phyloP scores from a whole-genome alignment of 1,284 basidiomycete genomes.

The Takashimella tepidaria region DNA sequence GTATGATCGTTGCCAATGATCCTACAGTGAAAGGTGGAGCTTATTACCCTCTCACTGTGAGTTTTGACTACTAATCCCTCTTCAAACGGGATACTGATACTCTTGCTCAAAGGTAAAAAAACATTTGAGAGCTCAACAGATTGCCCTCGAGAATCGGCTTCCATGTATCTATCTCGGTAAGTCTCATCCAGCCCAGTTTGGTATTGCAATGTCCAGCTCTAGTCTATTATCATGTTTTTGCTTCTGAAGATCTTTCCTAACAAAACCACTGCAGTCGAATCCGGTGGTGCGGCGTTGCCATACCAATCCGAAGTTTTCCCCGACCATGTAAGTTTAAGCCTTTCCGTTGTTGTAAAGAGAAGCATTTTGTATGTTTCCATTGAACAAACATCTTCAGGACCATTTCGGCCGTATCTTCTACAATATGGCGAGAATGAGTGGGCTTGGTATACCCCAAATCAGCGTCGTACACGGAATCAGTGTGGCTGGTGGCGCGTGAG shows the following conservation, averaged over 20 bases:
- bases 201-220: too few relatives aligned
- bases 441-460: constrained; percentile 83
- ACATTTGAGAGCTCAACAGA: constrained; percentile 87
- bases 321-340: constrained; percentile 31
- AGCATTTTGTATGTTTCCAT: too few relatives aligned
- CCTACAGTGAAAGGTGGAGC: constrained; percentile 90
- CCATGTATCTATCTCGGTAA: constrained; percentile 88
- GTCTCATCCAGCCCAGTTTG: constrained; percentile 19
- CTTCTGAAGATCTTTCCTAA: constrained; percentile 1
- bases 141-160: constrained; percentile 80
- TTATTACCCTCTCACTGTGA: constrained; percentile 84
- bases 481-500: constrained; percentile 59
- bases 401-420: constrained; percentile 97
- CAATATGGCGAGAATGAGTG: constrained; percentile 86
- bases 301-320: constrained; percentile 75
- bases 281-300: constrained; percentile 86
- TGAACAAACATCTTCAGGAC: constrained; percentile 55
- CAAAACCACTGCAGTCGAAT: constrained; percentile 64
- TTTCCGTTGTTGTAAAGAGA: too few relatives aligned
- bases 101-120: constrained; percentile 73
- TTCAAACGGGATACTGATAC: not conserved
- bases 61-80: constrained; percentile 14
- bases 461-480: constrained; percentile 91
- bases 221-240: not conserved
- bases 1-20: constrained; percentile 87